Conservation (phyloP, 352 stramenopile species). For the Phytophthora fragariae region DNA sequence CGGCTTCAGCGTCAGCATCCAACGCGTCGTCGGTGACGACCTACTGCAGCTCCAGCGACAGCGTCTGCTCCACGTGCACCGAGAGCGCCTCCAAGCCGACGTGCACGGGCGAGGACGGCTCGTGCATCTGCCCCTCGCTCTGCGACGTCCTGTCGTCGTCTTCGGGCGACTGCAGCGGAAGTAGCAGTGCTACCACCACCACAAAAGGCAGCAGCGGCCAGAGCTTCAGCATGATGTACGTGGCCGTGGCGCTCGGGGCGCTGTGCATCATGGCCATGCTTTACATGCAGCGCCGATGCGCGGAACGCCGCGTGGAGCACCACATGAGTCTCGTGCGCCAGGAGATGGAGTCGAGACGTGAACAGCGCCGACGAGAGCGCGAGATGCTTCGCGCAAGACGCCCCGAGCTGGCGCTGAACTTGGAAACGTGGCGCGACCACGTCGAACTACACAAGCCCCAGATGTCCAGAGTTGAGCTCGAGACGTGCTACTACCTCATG, state of each 20-base stretch:
- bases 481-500: constrained; percentile 46
- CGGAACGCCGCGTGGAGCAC: constrained; percentile 37
- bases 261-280: constrained; percentile 47
- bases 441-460: constrained; percentile 48
- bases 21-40: constrained; percentile 23
- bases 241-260: constrained; percentile 40
- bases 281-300: constrained; percentile 49
- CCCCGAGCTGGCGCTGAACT: constrained; percentile 36
- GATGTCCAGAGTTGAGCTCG: constrained; percentile 46
- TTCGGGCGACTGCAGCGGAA: constrained; percentile 18
- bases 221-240: constrained; percentile 38
- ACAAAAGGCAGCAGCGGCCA: constrained; percentile 10
- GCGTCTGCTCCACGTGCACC: constrained; percentile 36
- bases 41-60: constrained; percentile 39
- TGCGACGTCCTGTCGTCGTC: constrained; percentile 36
- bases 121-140: constrained; percentile 55
- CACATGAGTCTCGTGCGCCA: constrained; percentile 31
- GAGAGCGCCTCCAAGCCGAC: constrained; percentile 42
- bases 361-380: constrained; percentile 32
- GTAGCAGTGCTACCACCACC: constrained; percentile 2
- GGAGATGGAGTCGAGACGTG: constrained; percentile 30
- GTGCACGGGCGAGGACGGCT: constrained; percentile 36
- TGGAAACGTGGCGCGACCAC: constrained; percentile 46
- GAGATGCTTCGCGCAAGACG: constrained; percentile 40
- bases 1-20: background rate